Percentiles rank a stretch among this genome's conserved stretches.
phyloP scores from a whole-genome alignment of 495 filamentous ascomycete species.

The Neurospora tetraspora region DNA sequence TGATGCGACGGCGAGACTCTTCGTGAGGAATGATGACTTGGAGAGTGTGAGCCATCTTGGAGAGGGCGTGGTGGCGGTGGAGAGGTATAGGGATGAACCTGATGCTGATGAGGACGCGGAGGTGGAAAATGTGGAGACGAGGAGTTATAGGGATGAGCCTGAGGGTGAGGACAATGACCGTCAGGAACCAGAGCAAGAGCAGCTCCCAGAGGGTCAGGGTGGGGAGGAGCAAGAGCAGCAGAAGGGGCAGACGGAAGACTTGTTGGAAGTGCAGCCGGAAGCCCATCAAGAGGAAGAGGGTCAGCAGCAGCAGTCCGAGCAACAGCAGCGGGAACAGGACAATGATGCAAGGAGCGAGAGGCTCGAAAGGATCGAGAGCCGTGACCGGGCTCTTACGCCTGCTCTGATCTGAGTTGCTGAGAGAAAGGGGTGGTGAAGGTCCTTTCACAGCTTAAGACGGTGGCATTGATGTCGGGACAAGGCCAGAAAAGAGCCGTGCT shows the following conservation, averaged over 20 bases:
- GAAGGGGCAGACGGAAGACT: background rate
- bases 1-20: constrained; percentile 12
- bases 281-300: background rate
- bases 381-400: background rate
- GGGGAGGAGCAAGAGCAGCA: background rate
- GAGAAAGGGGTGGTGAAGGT: background rate
- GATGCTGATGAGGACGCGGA: background rate
- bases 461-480: background rate
- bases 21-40: constrained; percentile 17
- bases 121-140: background rate
- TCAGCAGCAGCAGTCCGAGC: background rate
- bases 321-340: background rate
- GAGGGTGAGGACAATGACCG: background rate
- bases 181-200: background rate
- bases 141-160: background rate
- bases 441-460: background rate
- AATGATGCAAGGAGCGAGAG: background rate
- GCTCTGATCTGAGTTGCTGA: background rate
- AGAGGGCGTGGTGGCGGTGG: background rate
- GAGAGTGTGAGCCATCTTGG: background rate
- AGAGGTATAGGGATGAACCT: constrained; percentile 14
- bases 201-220: background rate
- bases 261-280: background rate
- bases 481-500: background rate
- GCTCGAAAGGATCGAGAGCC: background rate